Evolutionary conservation across 2,329 filamentous ascomycete genomes (phyloP), one percentile per base, ranked within the genome.

Genomic region (Fusarium fujikuroi): DNA sequence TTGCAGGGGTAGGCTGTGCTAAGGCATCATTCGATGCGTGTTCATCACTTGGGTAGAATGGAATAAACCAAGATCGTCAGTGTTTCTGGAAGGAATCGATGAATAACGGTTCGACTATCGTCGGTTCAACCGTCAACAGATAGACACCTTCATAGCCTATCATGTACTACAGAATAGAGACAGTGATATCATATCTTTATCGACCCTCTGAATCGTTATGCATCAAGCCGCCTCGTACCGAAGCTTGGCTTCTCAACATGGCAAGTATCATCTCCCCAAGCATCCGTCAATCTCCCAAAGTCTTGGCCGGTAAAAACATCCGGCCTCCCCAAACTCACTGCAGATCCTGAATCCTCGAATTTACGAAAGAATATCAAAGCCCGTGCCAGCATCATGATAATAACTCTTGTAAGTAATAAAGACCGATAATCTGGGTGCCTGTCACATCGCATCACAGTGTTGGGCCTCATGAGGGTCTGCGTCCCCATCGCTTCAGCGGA

Each of bases 201-300:
- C n/a, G 32, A 18, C 28, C 21, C 37, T 75, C 61, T 63, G 49
- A 47, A 68, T 66, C 60, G 56, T 53, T 40, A 47, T 44, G 44
- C 60, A 46, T 36, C 60, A 50, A 72, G 68, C 57, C 64, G 49
- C 53, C 43, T 28, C 28, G 28, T 21, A 49, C 23, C 53, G 44
- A 58, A 50, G 28, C 60, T 43, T 60, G 49, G 49, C 61, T 69
- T 58, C 72, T 73, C 54, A 34, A 70, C 65, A 65, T 68, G 72
- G 74, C 43, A 76, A 72, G 69, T 59, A 57, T 69, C 69, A 63
- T 65, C 74, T 64, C 46, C 63, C 40, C 43, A 44, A 50, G 64
- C 42, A 37, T 58, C 61, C 62, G 36, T 72, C 69, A 64, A 72
- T 64, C 59, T 72, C 61, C 54, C 44, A 56, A 32, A 46, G 60